A percentile compares a stretch with the other conserved stretches of the same genome.
phyloP scores from a whole-genome alignment of 345 rosid genomes.

The Pugionium cornutum region DNA sequence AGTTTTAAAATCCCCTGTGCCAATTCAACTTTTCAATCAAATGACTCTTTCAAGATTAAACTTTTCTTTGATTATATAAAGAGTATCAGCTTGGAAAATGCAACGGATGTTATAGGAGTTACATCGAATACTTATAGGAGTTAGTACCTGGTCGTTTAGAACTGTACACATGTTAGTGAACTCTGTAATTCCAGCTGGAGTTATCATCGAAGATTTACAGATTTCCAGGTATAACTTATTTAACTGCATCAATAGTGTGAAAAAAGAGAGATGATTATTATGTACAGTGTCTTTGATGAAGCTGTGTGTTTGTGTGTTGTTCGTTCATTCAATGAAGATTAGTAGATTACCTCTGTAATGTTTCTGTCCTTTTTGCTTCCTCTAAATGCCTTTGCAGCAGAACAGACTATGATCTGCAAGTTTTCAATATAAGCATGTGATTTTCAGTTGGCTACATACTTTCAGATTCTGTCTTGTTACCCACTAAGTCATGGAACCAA shows the following conservation, averaged over 20 bases:
- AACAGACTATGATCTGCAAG: slow-evolving; percentile 73
- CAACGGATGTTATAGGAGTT: too few relatives aligned
- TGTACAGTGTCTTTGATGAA: slow-evolving; percentile 5
- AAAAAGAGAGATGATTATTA: background rate
- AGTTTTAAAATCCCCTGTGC: slow-evolving; percentile 74
- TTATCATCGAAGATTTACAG: background rate
- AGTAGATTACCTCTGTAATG: slow-evolving; percentile 59
- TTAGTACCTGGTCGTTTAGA: background rate
- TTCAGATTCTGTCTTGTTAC: background rate
- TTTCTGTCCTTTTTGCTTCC: slow-evolving; percentile 81
- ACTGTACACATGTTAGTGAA: background rate
- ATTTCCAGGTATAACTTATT: background rate
- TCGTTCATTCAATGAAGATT: background rate
- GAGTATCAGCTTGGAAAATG: too few relatives aligned
- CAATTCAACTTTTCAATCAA: slow-evolving; percentile 6
- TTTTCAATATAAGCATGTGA: slow-evolving; percentile 18
- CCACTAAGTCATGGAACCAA: slow-evolving; percentile 5
- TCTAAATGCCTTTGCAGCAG: slow-evolving; percentile 73
- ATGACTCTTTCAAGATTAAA: background rate
- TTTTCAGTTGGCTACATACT: background rate
- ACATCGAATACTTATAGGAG: too few relatives aligned
- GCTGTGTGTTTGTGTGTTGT: slow-evolving; percentile 2
- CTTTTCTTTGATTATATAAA: background rate
- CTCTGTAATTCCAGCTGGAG: background rate
- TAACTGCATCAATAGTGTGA: slow-evolving; percentile 45